phyloP scores from a whole-genome alignment of 306 rosid genomes.

The Prinsepia uniflora region DNA sequence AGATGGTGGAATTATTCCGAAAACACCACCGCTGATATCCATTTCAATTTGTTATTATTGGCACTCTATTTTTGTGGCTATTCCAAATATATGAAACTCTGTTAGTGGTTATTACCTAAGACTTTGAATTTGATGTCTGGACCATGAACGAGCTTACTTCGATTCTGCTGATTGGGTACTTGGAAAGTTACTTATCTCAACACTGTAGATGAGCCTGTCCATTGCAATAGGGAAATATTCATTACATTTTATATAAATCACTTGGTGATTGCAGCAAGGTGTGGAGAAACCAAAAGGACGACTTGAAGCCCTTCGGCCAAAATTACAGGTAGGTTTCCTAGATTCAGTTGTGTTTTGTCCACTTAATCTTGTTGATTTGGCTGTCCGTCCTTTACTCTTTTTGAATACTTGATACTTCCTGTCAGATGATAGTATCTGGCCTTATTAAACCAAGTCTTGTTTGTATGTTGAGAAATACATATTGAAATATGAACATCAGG shows the following conservation, averaged over 20 bases:
- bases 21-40: constrained; percentile 86
- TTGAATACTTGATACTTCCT: neutral
- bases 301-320: constrained; percentile 91
- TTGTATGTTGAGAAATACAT: neutral
- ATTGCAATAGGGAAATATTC: constrained; percentile 5
- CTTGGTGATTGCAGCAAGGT: constrained; percentile 60
- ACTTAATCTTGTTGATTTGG: neutral
- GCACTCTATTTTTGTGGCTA: neutral
- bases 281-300: constrained; percentile 97
- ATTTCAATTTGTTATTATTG: neutral
- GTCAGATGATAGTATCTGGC: constrained; percentile 2
- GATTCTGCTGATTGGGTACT: constrained; percentile 99
- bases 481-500: neutral
- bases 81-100: neutral
- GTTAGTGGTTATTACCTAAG: constrained; percentile 17
- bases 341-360: neutral
- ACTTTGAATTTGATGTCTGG: constrained; percentile 45
- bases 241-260: constrained; percentile 7
- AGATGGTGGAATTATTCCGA: constrained; percentile 86
- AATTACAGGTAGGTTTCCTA: constrained; percentile 61
- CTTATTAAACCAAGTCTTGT: constrained; percentile 11
- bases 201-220: constrained; percentile 13
- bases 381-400: neutral
- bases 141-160: constrained; percentile 95
- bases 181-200: constrained; percentile 66